Evolutionary conservation across 2,329 filamentous ascomycete species (phyloP).

Genomic region (Trichoderma arundinaceum): DNA sequence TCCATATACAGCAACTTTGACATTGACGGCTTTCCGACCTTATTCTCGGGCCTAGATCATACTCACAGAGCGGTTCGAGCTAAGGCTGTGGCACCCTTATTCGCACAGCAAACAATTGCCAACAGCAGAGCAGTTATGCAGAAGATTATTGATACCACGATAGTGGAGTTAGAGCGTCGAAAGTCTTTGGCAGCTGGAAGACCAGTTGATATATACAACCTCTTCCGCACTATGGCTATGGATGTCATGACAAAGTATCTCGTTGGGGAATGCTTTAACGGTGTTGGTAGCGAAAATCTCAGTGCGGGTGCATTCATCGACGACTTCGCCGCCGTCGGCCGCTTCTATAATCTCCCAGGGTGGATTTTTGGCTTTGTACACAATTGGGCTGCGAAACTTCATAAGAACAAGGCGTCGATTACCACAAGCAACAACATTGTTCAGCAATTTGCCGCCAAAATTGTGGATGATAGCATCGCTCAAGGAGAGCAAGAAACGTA

Average conservation of each 20-base stretch:
- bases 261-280: constrained; percentile 4
- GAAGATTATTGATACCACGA: background rate
- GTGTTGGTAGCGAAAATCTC: background rate
- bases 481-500: constrained; percentile 1
- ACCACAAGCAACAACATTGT: background rate
- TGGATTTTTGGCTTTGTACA: background rate
- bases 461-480: background rate
- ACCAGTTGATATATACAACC: background rate
- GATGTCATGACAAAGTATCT: background rate
- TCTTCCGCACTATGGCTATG: constrained; percentile 11
- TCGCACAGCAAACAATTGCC: constrained; percentile 11
- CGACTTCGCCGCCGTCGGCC: background rate
- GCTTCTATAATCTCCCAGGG: constrained; percentile 3
- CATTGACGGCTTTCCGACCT: background rate
- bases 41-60: background rate
- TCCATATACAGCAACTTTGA: constrained; percentile 7
- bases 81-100: constrained; percentile 5
- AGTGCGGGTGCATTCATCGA: constrained; percentile 2
- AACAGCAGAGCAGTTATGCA: background rate
- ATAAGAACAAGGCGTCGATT: background rate
- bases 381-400: background rate
- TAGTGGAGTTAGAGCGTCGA: background rate
- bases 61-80: background rate
- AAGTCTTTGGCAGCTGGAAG: background rate
- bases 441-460: background rate